phyloP scores from a whole-genome alignment of 2,329 filamentous ascomycete species.

The Emericellopsis atlantica region DNA sequence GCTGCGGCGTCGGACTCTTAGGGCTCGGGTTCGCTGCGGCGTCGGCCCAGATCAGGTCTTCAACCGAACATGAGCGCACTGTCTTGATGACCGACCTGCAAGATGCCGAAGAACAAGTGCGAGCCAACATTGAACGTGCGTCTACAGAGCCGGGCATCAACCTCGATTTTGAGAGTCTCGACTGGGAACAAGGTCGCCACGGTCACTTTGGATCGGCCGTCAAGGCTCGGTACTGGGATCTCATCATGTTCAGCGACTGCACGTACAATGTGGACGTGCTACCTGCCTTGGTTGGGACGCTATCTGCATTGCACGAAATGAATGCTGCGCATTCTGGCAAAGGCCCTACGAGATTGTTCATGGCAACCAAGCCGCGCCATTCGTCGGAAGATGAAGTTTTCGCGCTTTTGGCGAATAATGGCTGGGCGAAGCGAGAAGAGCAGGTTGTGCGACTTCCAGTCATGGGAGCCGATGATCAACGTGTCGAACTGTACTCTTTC shows the following conservation, averaged over 20 bases:
- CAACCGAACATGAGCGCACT: background rate
- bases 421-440: conserved; percentile 30
- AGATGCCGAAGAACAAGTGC: conserved; percentile 36
- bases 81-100: conserved; percentile 43
- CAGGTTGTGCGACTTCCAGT: conserved; percentile 31
- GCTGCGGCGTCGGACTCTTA: conserved; percentile 43
- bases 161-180: conserved; percentile 38
- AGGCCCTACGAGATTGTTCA: conserved; percentile 27
- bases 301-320: conserved; percentile 31
- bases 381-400: conserved; percentile 37
- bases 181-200: conserved; percentile 39
- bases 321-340: conserved; percentile 13
- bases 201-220: conserved; percentile 29
- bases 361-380: conserved; percentile 45
- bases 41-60: background rate
- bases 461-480: conserved; percentile 27
- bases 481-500: conserved; percentile 40
- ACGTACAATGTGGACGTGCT: conserved; percentile 48
- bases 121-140: conserved; percentile 29
- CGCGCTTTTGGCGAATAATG: conserved; percentile 27
- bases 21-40: conserved; percentile 32
- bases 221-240: conserved; percentile 31
- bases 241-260: conserved; percentile 45
- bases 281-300: conserved; percentile 37
- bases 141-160: background rate